Base-by-base conservation (phyloP, 805 yeast genomes). In the Naumovozyma baii region DNA sequence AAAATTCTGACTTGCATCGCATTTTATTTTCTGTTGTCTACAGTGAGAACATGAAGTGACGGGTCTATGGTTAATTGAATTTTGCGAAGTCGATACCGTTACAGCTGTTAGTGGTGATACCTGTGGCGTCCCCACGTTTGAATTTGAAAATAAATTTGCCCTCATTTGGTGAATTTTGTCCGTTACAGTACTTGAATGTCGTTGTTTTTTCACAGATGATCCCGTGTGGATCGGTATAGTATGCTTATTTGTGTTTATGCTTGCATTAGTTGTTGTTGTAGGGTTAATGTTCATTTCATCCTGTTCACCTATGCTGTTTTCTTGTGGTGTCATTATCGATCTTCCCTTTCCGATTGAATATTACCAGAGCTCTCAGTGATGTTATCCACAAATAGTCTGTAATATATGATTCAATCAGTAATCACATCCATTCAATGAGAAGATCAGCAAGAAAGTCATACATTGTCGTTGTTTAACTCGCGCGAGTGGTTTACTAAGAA, bases 31-130 rank as follows among this genome's bases (percentile, higher is more conserved):
- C 59, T 87, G 96, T 57, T 88, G 96, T 38, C 96, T 75, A 56
- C 96, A 88, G 57, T 86, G 92, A 0, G 95, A 84, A 57, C 96
- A 88, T 3, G 95, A 82, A 0, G 95, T 85, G 1, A 87, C 94
- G 0, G 95, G 95, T 40, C 96, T 65, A 52, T 83, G 90, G 2
- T 80, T 46, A 10, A 38, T 30, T 12, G 29, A 17, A 31, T 37
- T 37, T 12, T 16, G 30, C 3, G 33, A 14, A 13, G 17, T 19
- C n/a, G 34, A 18, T 20, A 30, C 14, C 26, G 20, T 37, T 37
- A n/a, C n/a, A n/a, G n/a, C n/a, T n/a, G n/a, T n/a, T n/a, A n/a
- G n/a, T n/a, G n/a, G n/a, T n/a, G n/a, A n/a, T n/a, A n/a, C n/a
- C n/a, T n/a, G n/a, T n/a, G n/a, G n/a, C n/a, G n/a, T n/a, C n/a